These are phyloP conservation scores for Fomitopsis betulina DNA, from an alignment of 1,284 basidiomycete genomes.

Conservation along the genomic window DNA sequence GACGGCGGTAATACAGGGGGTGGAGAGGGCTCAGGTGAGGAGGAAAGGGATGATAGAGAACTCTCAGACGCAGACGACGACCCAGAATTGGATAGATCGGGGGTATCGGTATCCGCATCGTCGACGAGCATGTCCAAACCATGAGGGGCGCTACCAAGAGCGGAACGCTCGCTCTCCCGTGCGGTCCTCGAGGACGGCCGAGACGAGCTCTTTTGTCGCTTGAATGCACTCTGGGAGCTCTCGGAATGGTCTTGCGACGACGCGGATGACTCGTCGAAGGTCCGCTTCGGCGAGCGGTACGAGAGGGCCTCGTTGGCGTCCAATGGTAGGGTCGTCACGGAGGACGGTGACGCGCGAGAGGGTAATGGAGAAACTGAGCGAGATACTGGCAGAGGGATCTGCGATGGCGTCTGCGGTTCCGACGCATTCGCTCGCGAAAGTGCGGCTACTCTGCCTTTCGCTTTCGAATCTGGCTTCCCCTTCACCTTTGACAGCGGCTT, in stretches of 20 bases:
- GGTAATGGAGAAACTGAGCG: constrained; percentile 42
- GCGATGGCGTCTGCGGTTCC: constrained; percentile 25
- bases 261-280: constrained; percentile 59
- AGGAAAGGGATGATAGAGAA: constrained; percentile 37
- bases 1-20: constrained; percentile 26
- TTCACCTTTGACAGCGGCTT: constrained; percentile 26
- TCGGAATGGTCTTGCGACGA: constrained; percentile 30
- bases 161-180: constrained; percentile 6
- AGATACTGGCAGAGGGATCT: constrained; percentile 38
- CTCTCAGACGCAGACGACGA: constrained; percentile 36
- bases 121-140: constrained; percentile 21
- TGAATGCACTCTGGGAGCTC: constrained; percentile 37
- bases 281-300: constrained; percentile 57
- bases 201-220: constrained; percentile 35
- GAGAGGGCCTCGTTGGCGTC: constrained; percentile 18
- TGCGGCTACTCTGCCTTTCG: constrained; percentile 8
- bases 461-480: constrained; percentile 15
- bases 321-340: constrained; percentile 5
- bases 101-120: constrained; percentile 35
- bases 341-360: constrained; percentile 22
- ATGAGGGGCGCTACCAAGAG: not conserved
- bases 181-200: constrained; percentile 13
- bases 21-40: constrained; percentile 36
- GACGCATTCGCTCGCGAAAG: constrained; percentile 10
- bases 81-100: constrained; percentile 38